Percentiles rank a stretch among this genome's conserved stretches.
Evolutionary conservation across 2,329 filamentous ascomycete genomes (phyloP).

Genomic region (Colletotrichum aenigma): DNA sequence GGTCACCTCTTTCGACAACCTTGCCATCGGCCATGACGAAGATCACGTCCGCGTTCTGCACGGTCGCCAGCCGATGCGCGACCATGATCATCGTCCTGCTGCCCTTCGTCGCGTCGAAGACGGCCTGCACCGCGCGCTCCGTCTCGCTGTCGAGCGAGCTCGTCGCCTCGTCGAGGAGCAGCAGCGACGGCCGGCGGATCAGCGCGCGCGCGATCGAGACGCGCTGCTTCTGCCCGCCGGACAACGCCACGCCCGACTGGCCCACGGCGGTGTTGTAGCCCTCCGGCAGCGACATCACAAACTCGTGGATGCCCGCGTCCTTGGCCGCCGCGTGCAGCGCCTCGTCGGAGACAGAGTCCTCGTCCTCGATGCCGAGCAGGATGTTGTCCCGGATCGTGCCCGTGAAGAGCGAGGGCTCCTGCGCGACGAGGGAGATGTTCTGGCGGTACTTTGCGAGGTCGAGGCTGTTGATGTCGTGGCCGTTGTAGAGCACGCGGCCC

Average conservation of each 20-base stretch:
- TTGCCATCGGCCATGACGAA: slow-evolving; percentile 46
- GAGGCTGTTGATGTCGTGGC: slow-evolving; percentile 31
- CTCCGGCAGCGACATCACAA: slow-evolving; percentile 68
- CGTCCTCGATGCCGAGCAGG: slow-evolving; percentile 21
- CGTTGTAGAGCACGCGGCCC: slow-evolving; percentile 23
- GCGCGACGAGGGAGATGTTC: slow-evolving; percentile 43
- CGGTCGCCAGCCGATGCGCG: slow-evolving; percentile 45
- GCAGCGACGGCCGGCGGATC: slow-evolving; percentile 6
- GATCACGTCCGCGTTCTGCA: slow-evolving; percentile 46
- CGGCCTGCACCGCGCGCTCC: slow-evolving; percentile 14
- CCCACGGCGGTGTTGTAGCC: slow-evolving; percentile 54
- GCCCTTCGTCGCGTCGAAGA: slow-evolving; percentile 13
- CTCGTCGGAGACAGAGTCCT: slow-evolving; percentile 6
- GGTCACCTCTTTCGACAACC: slow-evolving; percentile 37
- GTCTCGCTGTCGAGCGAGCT: slow-evolving; percentile 18
- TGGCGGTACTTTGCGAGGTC: slow-evolving; percentile 31
- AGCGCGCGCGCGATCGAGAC: slow-evolving; percentile 44
- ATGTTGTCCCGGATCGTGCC: slow-evolving; percentile 37
- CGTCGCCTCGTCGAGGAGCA: slow-evolving; percentile 14
- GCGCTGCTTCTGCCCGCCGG: slow-evolving; percentile 62
- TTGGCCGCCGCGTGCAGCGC: slow-evolving; percentile 25
- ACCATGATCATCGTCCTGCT: slow-evolving; percentile 35
- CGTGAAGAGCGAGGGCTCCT: slow-evolving; percentile 47
- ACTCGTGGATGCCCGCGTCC: slow-evolving; percentile 70
- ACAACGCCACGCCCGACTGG: slow-evolving; percentile 33